Conservation (phyloP, 352 stramenopile species). For the Phytophthora hybrid region DNA sequence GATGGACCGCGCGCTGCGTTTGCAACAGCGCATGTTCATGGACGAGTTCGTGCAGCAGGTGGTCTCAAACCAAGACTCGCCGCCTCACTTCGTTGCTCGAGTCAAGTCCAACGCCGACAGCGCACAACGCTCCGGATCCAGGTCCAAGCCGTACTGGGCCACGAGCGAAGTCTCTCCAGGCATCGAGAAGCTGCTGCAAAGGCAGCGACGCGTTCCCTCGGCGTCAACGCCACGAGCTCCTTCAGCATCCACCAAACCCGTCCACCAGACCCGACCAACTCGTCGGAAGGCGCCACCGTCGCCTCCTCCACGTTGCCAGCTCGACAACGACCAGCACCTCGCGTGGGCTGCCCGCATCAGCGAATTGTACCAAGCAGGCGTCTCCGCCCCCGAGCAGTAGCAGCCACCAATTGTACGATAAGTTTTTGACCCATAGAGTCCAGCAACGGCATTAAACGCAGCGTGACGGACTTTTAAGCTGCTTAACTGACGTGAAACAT, state of each 20-base stretch:
- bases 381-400: constrained; percentile 1
- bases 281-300: constrained; percentile 12
- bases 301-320: constrained; percentile 20
- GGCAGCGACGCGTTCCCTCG: constrained; percentile 32
- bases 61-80: constrained; percentile 36
- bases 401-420: not conserved
- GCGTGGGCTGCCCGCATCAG: constrained; percentile 67
- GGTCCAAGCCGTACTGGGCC: constrained; percentile 29
- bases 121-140: not conserved
- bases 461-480: not conserved
- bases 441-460: not conserved
- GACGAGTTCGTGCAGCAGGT: constrained; percentile 65
- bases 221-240: not conserved
- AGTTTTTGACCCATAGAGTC: not conserved
- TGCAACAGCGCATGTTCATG: constrained; percentile 65
- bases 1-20: constrained; percentile 44
- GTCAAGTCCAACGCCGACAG: constrained; percentile 9
- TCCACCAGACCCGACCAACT: not conserved
- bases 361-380: constrained; percentile 54
- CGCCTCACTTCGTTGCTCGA: constrained; percentile 13
- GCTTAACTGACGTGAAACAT: constrained; percentile 58
- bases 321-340: constrained; percentile 56
- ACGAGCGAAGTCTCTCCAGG: constrained; percentile 35
- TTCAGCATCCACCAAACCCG: constrained; percentile 12
- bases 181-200: constrained; percentile 36